These are phyloP conservation scores for Pichia cephalocereana DNA, from an alignment of 805 yeast species.

Conservation along the genomic window DNA sequence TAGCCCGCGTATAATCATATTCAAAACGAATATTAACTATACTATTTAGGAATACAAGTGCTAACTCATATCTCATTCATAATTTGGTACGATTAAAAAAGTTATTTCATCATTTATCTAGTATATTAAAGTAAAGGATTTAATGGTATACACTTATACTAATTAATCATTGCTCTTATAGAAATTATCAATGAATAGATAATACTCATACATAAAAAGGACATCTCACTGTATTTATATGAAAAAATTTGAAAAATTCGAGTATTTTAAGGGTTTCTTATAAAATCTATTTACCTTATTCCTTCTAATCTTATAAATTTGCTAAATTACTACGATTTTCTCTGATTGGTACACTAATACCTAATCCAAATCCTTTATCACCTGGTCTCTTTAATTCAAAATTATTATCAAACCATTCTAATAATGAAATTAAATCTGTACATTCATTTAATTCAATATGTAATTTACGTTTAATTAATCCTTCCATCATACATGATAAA, in stretches of 20 bases:
- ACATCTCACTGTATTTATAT: too few relatives aligned
- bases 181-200: too few relatives aligned
- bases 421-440: constrained; percentile 47
- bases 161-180: too few relatives aligned
- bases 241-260: too few relatives aligned
- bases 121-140: neutral
- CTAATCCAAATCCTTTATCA: constrained; percentile 61
- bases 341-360: constrained; percentile 19
- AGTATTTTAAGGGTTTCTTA: neutral
- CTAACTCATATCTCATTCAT: constrained; percentile 20
- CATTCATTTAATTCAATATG: constrained; percentile 58
- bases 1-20: constrained; percentile 37
- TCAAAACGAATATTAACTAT: constrained; percentile 27
- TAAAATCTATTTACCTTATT: too few relatives aligned
- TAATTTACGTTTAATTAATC: constrained; percentile 35
- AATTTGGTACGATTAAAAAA: constrained; percentile 22
- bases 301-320: constrained; percentile 5
- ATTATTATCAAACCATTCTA: constrained; percentile 73
- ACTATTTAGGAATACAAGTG: constrained; percentile 9
- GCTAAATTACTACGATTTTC: constrained; percentile 6
- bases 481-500: constrained; percentile 74
- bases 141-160: too few relatives aligned
- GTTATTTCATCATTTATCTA: constrained; percentile 22
- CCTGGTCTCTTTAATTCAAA: constrained; percentile 60
- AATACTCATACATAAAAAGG: too few relatives aligned